phyloP scores from a whole-genome alignment of 2,329 filamentous ascomycete species.

The Plenodomus lindquistii region DNA sequence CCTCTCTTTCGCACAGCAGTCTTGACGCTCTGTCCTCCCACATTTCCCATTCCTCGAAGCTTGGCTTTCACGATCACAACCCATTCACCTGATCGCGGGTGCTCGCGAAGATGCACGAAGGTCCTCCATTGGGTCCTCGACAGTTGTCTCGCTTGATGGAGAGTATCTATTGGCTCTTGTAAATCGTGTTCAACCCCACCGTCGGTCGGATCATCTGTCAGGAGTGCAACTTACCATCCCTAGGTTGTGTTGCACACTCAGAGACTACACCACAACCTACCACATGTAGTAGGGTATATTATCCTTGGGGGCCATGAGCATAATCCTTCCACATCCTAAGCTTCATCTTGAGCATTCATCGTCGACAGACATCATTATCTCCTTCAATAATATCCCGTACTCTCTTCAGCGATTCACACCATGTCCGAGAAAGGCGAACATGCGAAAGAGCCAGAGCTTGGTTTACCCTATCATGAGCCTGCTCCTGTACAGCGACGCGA shows the following conservation, averaged over 20 bases:
- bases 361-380: too few relatives aligned
- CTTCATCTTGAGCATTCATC: background rate
- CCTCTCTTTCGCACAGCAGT: background rate
- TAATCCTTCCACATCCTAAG: background rate
- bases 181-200: background rate
- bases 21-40: background rate
- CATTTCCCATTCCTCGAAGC: background rate
- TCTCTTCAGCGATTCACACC: background rate
- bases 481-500: constrained; percentile 10
- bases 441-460: constrained; percentile 6
- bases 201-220: background rate
- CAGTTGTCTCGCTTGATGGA: background rate
- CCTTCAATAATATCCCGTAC: background rate
- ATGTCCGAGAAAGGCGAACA: constrained; percentile 12
- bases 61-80: background rate
- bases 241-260: background rate
- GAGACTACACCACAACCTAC: background rate
- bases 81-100: background rate
- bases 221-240: background rate
- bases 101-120: background rate
- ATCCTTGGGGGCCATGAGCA: background rate
- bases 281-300: background rate
- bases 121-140: background rate
- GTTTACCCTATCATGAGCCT: constrained; percentile 18
- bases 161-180: background rate